These are phyloP conservation scores for Nephelium lappaceum DNA, from an alignment of 345 rosid species.

Conservation along the genomic window DNA sequence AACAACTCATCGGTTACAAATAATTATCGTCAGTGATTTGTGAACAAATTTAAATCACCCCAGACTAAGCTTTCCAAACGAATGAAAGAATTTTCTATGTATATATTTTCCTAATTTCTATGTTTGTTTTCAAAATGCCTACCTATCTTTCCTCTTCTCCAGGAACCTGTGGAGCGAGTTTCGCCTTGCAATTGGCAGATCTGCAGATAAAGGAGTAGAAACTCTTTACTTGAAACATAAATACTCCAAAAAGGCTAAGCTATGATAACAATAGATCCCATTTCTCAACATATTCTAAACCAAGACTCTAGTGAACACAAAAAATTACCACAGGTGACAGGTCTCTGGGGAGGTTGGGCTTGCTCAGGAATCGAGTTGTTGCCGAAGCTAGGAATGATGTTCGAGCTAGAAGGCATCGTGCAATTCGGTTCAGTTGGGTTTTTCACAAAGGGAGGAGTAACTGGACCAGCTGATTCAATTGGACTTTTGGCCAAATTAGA, in stretches of 20 bases:
- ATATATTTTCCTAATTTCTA: not conserved
- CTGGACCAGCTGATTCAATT: slow-evolving; percentile 1
- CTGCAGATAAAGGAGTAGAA: slow-evolving; percentile 34
- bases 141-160: slow-evolving; percentile 94
- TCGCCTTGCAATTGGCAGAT: slow-evolving; percentile 88
- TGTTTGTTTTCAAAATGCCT: slow-evolving; percentile 25
- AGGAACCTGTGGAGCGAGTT: slow-evolving; percentile 94
- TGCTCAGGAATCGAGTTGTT: slow-evolving; percentile 42
- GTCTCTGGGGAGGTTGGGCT: slow-evolving; percentile 35
- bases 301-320: not conserved
- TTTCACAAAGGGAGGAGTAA: slow-evolving; percentile 12
- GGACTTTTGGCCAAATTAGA: slow-evolving; percentile 19
- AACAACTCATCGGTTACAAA: too few relatives aligned
- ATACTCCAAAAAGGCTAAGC: not conserved
- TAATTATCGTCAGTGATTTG: too few relatives aligned
- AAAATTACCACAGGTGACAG: slow-evolving; percentile 57
- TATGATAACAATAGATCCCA: not conserved
- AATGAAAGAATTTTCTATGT: not conserved
- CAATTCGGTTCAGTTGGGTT: slow-evolving; percentile 29
- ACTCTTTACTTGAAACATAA: not conserved
- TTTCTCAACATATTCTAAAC: not conserved
- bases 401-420: slow-evolving; percentile 27
- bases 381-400: slow-evolving; percentile 32
- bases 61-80: not conserved
- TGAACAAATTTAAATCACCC: too few relatives aligned